Conservation (phyloP, 169 alveolate species). For the Cryptosporidium xiaoi region DNA sequence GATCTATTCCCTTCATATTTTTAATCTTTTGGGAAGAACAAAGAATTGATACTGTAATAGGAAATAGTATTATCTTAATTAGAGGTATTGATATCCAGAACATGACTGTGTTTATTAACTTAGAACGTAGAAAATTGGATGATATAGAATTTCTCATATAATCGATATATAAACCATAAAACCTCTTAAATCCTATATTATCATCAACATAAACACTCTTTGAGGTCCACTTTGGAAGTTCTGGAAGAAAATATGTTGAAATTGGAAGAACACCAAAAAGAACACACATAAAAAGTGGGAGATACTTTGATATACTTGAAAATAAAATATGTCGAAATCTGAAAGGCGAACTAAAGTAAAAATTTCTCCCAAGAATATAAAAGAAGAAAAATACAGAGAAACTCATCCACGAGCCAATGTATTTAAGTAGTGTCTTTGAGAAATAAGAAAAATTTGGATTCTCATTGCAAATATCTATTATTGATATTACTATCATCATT, state of each 20-base stretch:
- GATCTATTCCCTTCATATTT: constrained; percentile 7
- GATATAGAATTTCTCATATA: not conserved
- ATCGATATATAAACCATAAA: constrained; percentile 18
- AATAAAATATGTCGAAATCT: constrained; percentile 25
- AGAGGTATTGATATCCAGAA: constrained; percentile 48
- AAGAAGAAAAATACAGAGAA: constrained; percentile 34
- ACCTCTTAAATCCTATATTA: constrained; percentile 18
- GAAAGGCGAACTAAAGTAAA: constrained; percentile 48
- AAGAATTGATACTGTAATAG: constrained; percentile 25
- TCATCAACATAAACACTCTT: not conserved
- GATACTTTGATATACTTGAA: constrained; percentile 17
- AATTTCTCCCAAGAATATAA: constrained; percentile 47
- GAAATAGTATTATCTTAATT: constrained; percentile 39
- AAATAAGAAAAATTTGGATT: constrained; percentile 48
- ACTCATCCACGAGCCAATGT: constrained; percentile 59
- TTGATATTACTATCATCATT: constrained; percentile 17
- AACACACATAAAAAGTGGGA: constrained; percentile 21
- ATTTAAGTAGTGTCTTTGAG: constrained; percentile 46
- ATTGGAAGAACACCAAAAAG: constrained; percentile 13
- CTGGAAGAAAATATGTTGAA: constrained; percentile 62
- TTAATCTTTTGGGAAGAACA: constrained; percentile 44
- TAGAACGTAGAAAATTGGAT: constrained; percentile 13
- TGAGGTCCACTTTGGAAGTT: constrained; percentile 28
- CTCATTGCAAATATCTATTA: constrained; percentile 16
- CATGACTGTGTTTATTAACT: constrained; percentile 3